These are phyloP conservation scores for Cytospora chrysosperma DNA, from an alignment of 2,329 filamentous ascomycete genomes.

Conservation along the genomic window DNA sequence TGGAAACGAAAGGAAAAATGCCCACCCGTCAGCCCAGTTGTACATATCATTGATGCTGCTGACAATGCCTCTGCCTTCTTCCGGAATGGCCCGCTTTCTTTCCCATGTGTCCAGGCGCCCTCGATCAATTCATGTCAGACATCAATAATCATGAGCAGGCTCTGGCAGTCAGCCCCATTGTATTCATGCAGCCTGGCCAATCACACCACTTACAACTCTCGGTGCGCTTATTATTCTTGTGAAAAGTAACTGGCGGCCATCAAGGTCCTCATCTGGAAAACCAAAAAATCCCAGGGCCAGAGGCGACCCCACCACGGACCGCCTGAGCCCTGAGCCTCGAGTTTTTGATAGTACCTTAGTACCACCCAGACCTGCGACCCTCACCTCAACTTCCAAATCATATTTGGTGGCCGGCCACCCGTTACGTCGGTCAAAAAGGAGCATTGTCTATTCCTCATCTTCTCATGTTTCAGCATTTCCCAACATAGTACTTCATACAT, in stretches of 20 bases:
- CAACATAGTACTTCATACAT: neutral
- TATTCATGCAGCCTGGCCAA: neutral
- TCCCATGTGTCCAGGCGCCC: too few relatives aligned
- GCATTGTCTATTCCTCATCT: neutral
- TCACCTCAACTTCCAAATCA: neutral
- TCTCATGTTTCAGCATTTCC: neutral
- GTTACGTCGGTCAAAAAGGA: neutral
- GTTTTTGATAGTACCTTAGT: neutral
- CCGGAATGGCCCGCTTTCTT: too few relatives aligned
- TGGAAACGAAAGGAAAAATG: too few relatives aligned
- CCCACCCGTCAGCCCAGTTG: too few relatives aligned
- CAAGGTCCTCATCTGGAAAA: constrained; percentile 7
- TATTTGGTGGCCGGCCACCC: neutral
- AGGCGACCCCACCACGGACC: neutral
- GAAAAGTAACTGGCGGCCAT: neutral
- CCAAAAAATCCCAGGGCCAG: neutral
- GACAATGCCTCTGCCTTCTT: too few relatives aligned
- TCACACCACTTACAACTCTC: neutral
- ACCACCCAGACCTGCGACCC: neutral
- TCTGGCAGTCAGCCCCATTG: neutral
- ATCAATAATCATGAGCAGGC: too few relatives aligned
- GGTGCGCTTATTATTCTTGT: neutral
- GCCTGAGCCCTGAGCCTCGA: neutral
- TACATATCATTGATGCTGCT: too few relatives aligned
- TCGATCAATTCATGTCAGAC: too few relatives aligned